Base-by-base conservation (phyloP, 306 rosid species). In the Heteromeles arbutifolia region DNA sequence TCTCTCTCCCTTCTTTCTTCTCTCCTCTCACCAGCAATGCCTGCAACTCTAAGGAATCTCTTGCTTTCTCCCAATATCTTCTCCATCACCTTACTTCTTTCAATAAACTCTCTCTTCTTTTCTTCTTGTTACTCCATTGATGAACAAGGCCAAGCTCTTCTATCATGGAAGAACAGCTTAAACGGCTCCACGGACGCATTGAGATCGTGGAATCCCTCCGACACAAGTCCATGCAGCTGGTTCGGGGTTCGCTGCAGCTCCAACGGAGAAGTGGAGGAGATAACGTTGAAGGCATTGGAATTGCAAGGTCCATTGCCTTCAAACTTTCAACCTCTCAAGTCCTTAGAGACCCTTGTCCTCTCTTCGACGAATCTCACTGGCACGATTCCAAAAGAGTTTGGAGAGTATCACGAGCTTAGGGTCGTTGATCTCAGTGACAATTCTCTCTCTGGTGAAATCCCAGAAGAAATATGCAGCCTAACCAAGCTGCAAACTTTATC, bases 241-340 rank as follows among this genome's bases (percentile, higher is more conserved):
- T 77, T 89, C 64, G 98, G 98, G 5, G 79, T 93, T 71, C 67
- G 61, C 73, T 93, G 98, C 93, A 79, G 85, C 72, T 74, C 65
- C 18, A 75, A 87, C 44, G 90, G 90, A 41, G 67, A 84, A n/a
- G 90, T 93, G 65, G 74, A 74, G 11, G 90, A 91, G 83, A 79
- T 93, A 78, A 69, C 73, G 81, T 64, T 93, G 80, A 87, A 53
- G 39, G 75, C 87, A 78, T 21, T 88, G 65, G 87, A 86, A 73
- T 84, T 93, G 76, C 86, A 85, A 74, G 98, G 98, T 41, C 79
- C 91, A 67, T 85, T 96, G 76, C 98, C 98, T 75, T 84, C 92
- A 74, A 91, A 84, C 79, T 80, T 91, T 70, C 93, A 87, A 26
- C 52, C 87, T 79, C 86, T 93, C 76, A 79, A 70, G 79, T 85